Percentiles rank a stretch among this genome's conserved stretches.
These are phyloP conservation scores for Phytophthora citricola DNA, from an alignment of 352 stramenopile genomes.

Conservation along the genomic window DNA sequence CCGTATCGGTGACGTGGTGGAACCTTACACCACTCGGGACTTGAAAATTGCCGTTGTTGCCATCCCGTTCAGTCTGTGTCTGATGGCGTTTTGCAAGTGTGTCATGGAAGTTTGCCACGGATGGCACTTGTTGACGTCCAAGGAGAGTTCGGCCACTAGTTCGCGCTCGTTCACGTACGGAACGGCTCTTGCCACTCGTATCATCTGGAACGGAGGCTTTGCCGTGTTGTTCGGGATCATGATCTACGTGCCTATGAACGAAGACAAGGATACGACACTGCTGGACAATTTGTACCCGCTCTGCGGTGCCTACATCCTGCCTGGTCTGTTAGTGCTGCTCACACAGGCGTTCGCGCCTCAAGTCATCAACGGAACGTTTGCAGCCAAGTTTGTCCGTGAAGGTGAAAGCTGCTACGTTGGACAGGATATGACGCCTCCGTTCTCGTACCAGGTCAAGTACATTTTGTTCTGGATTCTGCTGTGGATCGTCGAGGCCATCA, in stretches of 20 bases:
- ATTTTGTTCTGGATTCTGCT: slow-evolving; percentile 69
- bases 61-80: slow-evolving; percentile 56
- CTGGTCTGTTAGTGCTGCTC: slow-evolving; percentile 58
- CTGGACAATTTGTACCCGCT: slow-evolving; percentile 53
- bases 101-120: slow-evolving; percentile 71
- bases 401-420: slow-evolving; percentile 77
- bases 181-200: slow-evolving; percentile 48
- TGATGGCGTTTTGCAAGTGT: slow-evolving; percentile 65
- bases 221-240: slow-evolving; percentile 60
- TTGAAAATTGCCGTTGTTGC: slow-evolving; percentile 61
- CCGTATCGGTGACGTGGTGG: slow-evolving; percentile 60
- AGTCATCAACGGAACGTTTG: slow-evolving; percentile 59
- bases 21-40: slow-evolving; percentile 58
- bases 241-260: slow-evolving; percentile 66
- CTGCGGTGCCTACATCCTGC: slow-evolving; percentile 53
- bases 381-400: slow-evolving; percentile 76
- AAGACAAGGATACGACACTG: slow-evolving; percentile 52
- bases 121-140: slow-evolving; percentile 63
- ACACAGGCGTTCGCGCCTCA: slow-evolving; percentile 61
- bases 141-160: slow-evolving; percentile 54
- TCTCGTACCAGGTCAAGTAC: slow-evolving; percentile 71
- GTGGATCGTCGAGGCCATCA: slow-evolving; percentile 58
- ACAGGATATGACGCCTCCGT: slow-evolving; percentile 65
- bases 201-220: slow-evolving; percentile 75
- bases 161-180: slow-evolving; percentile 73